Evolutionary conservation across 2,329 filamentous ascomycete genomes (phyloP), one percentile per base, ranked within the genome.

Genomic region (Scedosporium aurantiacum): DNA sequence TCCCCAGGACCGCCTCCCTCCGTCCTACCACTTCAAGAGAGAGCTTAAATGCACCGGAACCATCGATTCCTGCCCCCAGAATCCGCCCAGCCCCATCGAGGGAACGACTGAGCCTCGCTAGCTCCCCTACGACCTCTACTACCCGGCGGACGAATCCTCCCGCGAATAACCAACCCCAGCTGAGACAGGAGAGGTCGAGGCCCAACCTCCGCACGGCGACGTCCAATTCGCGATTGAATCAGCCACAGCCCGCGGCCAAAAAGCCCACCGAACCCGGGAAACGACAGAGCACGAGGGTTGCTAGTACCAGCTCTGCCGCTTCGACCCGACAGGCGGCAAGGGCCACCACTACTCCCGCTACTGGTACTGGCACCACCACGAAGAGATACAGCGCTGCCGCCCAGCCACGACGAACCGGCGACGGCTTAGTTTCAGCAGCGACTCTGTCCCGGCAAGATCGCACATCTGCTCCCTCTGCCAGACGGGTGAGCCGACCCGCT

Each of bases 21-120:
- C 67, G 67, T 2, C 58, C 64, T 8, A 63, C 65, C 6, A 58
- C 66, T 0, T 70, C 68, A 16, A 60, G 64, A 14, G 65, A 67
- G 41, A 66, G 60, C 60, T 58, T 65, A 6, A 61, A 64, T 5
- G 65, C 61, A 50, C 67, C 67, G 21, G 72, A 74, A 28, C 64
- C 57, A 1, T 10, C 25, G 18, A 50, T 21, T 23, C n/a, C 58
- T 7, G 58, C 21, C 12, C 60, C 32, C 4, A 47, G 32, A 18
- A 12, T 57, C 23, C 50, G 50, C 16, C 50, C 50, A 27, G 60
- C 60, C 40, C 12, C 60, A 7, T 57, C 60, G 54, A 21, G 60
- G 27, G 60, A 61, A 18, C 40, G 60, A 10, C 14, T 50, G 41
- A 37, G 55, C 50, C 27, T 21, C 3, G 50, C 50, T 12, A 54